Conservation (phyloP, 2,329 filamentous ascomycete species). For the Fusarium mundagurra region DNA sequence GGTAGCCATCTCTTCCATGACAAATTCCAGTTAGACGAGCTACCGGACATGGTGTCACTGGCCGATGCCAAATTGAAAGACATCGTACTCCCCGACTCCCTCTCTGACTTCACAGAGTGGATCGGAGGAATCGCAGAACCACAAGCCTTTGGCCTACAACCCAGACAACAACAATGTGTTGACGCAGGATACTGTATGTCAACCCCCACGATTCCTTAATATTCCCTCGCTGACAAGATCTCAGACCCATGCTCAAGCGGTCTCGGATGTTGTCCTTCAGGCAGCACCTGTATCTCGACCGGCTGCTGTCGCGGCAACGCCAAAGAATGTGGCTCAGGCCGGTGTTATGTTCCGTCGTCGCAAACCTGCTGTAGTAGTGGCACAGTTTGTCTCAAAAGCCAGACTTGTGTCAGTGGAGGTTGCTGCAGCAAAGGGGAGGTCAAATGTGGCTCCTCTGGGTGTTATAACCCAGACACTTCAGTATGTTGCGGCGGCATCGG, state of each 20-base stretch:
- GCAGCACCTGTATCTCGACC: not conserved
- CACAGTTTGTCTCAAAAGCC: not conserved
- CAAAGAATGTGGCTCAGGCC: not conserved
- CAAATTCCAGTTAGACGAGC: not conserved
- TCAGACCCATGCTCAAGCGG: conserved; percentile 5
- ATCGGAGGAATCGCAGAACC: not conserved
- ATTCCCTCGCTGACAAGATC: fast-evolving
- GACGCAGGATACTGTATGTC: not conserved
- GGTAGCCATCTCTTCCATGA: not conserved
- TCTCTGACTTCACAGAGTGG: not conserved
- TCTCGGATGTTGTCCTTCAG: not conserved
- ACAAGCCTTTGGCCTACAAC: not conserved
- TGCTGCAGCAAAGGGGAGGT: not conserved
- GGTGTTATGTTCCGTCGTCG: not conserved
- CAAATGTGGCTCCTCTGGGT: not conserved
- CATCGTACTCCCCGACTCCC: not conserved
- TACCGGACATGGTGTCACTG: not conserved
- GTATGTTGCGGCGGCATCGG: not conserved
- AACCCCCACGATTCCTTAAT: fast-evolving
- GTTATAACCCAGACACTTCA: not conserved
- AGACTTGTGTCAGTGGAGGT: not conserved
- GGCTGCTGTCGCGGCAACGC: not conserved
- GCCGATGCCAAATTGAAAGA: not conserved
- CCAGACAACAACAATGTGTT: not conserved
- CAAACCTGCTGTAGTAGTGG: not conserved